Percentiles rank a stretch among this genome's conserved stretches.
Conservation (phyloP, 768 basidiomycete species). For the Macrolepiota dolichaula region DNA sequence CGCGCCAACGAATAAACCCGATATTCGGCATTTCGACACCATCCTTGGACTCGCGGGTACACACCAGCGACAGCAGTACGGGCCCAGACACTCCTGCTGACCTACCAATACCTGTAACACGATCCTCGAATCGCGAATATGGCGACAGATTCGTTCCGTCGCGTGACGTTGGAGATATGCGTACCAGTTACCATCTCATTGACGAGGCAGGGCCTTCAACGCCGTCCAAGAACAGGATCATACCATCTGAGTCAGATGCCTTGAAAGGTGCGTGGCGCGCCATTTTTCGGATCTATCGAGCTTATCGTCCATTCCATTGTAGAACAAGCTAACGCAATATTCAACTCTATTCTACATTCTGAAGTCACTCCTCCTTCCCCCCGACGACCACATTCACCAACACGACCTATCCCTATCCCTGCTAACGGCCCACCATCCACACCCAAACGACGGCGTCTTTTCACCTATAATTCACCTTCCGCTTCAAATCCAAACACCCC, state of each 20-base stretch:
- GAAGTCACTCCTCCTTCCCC: conserved; percentile 76
- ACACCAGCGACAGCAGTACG: conserved; percentile 50
- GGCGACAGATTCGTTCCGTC: conserved; percentile 70
- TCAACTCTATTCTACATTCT: conserved; percentile 71
- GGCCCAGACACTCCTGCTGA: conserved; percentile 42
- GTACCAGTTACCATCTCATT: conserved; percentile 65
- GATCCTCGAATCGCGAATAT: conserved; percentile 32
- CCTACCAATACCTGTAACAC: conserved; percentile 9
- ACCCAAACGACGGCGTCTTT: conserved; percentile 59
- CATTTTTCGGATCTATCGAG: not conserved
- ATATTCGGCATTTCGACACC: conserved; percentile 58
- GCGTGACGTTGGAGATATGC: conserved; percentile 58
- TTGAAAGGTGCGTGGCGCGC: conserved; percentile 51
- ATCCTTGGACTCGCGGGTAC: conserved; percentile 50
- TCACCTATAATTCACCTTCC: conserved; percentile 66
- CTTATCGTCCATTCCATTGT: conserved; percentile 4
- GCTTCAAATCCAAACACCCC: conserved; percentile 56
- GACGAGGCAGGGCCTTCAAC: conserved; percentile 55
- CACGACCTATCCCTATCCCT: conserved; percentile 38
- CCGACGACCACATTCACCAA: conserved; percentile 58
- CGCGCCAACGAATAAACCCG: conserved; percentile 26
- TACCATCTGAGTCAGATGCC: conserved; percentile 72
- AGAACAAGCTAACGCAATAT: conserved; percentile 87
- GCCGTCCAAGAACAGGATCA: conserved; percentile 58
- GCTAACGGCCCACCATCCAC: conserved; percentile 43